Percentiles rank a stretch among this genome's conserved stretches.
Conservation (phyloP, 495 filamentous ascomycete genomes). For the Penicillium bialowiezense region DNA sequence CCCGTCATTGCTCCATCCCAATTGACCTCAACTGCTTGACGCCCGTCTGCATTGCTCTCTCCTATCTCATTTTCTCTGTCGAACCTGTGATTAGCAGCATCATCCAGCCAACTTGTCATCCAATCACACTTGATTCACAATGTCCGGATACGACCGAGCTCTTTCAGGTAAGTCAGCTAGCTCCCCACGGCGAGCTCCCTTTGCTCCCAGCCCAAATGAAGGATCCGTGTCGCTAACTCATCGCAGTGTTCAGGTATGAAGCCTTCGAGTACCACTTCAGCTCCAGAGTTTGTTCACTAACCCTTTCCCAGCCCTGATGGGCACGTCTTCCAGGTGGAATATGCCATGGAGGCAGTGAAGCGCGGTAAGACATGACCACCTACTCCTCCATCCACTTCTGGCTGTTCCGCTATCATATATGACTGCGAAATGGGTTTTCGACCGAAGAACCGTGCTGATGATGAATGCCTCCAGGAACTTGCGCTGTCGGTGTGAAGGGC, state of each 20-base stretch:
- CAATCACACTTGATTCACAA: conserved; percentile 48
- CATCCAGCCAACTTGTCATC: conserved; percentile 1
- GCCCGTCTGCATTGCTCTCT: conserved; percentile 4
- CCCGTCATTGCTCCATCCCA: conserved; percentile 28
- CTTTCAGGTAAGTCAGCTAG: conserved; percentile 72
- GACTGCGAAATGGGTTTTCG: background rate
- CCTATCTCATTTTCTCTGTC: conserved; percentile 9
- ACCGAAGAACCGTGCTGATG: conserved; percentile 16
- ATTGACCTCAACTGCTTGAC: conserved; percentile 15
- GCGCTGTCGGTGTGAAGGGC: conserved; percentile 96
- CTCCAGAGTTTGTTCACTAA: conserved; percentile 22
- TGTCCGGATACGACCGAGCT: conserved; percentile 91
- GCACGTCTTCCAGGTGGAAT: conserved; percentile 99
- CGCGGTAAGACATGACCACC: conserved; percentile 60
- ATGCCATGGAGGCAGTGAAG: conserved; percentile 98
- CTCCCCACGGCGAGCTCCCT: conserved; percentile 25
- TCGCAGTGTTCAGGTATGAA: conserved; percentile 30
- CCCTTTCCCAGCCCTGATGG: conserved; percentile 76
- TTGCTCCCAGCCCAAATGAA: conserved; percentile 7
- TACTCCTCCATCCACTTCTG: background rate
- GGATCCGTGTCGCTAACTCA: conserved; percentile 16
- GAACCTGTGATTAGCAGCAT: background rate
- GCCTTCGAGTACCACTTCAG: conserved; percentile 7
- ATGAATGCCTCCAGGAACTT: conserved; percentile 64
- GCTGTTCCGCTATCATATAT: background rate